Evolutionary conservation across 179 eudicot genomes (phyloP), one percentile per base, ranked within the genome.

Genomic region (Sideroxylon spinosum): DNA sequence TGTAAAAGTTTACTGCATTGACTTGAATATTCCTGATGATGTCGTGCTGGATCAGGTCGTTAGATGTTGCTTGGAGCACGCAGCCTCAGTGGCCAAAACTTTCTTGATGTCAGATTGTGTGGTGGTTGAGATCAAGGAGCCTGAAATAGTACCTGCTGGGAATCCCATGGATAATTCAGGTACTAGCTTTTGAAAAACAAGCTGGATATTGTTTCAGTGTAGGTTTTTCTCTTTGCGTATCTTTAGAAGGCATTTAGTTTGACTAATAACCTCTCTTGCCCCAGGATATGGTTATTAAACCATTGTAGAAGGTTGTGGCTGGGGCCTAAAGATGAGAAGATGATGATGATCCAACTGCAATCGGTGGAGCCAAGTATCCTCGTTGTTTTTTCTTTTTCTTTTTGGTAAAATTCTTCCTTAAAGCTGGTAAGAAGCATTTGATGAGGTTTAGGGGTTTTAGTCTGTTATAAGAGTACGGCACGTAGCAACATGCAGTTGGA

Each of bases 31-130:
- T 29, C 37, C 44, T 37, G 44, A 37, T 56, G 25, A 53, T 55
- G 12, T 67, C 61, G 9, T 61, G 29, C 19, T 75, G 71, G 28
- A 55, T 32, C 80, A 95, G 99, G 98, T 94, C 79, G 99, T 96
- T 46, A 92, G 99, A 84, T 96, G 99, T 79, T 94, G 98, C 82
- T 76, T 96, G 87, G 99, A 96, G 82, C 97, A 96, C 72, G 96
- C 99, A 37, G 87, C 98, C 4, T 96, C 99, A 0, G 99, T 96
- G 64, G 99, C 99, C 7, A 94, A 83, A 82, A 94, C 97, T 19
- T 96, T 96, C 86, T 87, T 96, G 78, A 96, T 93, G 86, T 96
- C 99, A 28, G 99, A 96, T 70, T 94, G 96, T 65, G 99, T 96
- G 61, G 99, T 96, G 20, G 95, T 93, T 20, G 97, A 94, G 87